These are phyloP conservation scores for Lactarius indigo DNA, from an alignment of 768 basidiomycete genomes.

Conservation along the genomic window DNA sequence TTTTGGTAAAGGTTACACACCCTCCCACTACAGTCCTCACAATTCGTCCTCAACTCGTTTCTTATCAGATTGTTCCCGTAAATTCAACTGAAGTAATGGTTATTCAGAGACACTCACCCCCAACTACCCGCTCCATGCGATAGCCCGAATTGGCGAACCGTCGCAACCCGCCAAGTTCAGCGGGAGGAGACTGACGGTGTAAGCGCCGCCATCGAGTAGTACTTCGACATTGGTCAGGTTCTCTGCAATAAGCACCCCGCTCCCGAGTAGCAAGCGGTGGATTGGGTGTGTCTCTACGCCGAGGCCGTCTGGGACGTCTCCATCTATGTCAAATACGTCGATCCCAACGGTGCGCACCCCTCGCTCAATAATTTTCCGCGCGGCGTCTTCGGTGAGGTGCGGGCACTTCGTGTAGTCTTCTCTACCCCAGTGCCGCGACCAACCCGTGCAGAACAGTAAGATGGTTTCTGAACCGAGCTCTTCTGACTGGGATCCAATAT, in stretches of 20 bases:
- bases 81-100: neutral
- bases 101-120: neutral
- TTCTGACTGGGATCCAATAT: slow-evolving; percentile 37
- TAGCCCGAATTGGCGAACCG: slow-evolving; percentile 70
- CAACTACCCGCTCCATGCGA: slow-evolving; percentile 43
- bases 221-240: slow-evolving; percentile 56
- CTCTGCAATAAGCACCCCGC: slow-evolving; percentile 64
- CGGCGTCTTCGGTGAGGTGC: slow-evolving; percentile 53
- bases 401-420: slow-evolving; percentile 59
- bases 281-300: slow-evolving; percentile 36
- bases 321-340: slow-evolving; percentile 67
- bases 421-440: slow-evolving; percentile 55
- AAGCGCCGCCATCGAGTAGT: slow-evolving; percentile 35
- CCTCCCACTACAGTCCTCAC: neutral
- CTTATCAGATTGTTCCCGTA: slow-evolving; percentile 1
- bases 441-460: slow-evolving; percentile 63
- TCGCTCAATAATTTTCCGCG: slow-evolving; percentile 42
- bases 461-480: slow-evolving; percentile 41
- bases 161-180: slow-evolving; percentile 57
- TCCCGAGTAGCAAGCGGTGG: slow-evolving; percentile 59
- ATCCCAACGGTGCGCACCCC: slow-evolving; percentile 59
- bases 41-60: neutral
- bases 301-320: slow-evolving; percentile 36
- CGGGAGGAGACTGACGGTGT: slow-evolving; percentile 54
- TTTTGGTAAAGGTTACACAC: neutral